A percentile compares a stretch with the other conserved stretches of the same genome.
These are phyloP conservation scores for Trametes punicea DNA, from an alignment of 768 basidiomycete species.

Conservation along the genomic window DNA sequence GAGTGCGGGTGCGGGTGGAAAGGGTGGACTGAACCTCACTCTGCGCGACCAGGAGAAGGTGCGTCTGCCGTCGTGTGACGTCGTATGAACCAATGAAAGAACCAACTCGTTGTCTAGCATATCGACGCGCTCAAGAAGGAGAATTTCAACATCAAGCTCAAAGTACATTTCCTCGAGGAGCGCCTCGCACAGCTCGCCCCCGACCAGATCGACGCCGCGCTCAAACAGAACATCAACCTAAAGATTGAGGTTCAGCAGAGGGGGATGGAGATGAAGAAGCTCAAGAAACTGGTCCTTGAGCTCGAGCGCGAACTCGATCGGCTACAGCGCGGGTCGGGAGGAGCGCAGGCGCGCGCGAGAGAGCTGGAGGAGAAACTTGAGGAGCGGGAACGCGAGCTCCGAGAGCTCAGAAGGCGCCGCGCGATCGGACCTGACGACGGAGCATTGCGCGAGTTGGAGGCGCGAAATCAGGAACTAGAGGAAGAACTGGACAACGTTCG, in stretches of 20 bases:
- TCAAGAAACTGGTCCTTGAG: slow-evolving; percentile 84
- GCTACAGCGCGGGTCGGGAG: slow-evolving; percentile 48
- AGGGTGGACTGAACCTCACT: slow-evolving; percentile 51
- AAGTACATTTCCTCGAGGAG: slow-evolving; percentile 94
- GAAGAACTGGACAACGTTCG: slow-evolving; percentile 70
- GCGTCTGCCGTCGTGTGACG: slow-evolving; percentile 17
- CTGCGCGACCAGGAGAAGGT: slow-evolving; percentile 97
- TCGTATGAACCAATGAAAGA: neutral
- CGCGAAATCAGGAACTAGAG: slow-evolving; percentile 65
- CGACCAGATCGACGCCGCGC: slow-evolving; percentile 87
- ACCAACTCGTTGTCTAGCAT: slow-evolving; percentile 51
- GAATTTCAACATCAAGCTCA: slow-evolving; percentile 94
- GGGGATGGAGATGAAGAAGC: slow-evolving; percentile 86
- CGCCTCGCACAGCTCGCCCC: slow-evolving; percentile 85
- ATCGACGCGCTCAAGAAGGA: slow-evolving; percentile 96
- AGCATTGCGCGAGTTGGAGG: slow-evolving; percentile 52
- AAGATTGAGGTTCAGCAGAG: slow-evolving; percentile 91
- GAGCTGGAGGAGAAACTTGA: slow-evolving; percentile 77
- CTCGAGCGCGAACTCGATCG: slow-evolving; percentile 78
- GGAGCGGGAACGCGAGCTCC: slow-evolving; percentile 66
- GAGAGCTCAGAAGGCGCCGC: slow-evolving; percentile 57
- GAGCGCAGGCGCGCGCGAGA: slow-evolving; percentile 51
- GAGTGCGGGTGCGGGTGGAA: slow-evolving; percentile 16
- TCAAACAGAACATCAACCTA: slow-evolving; percentile 90
- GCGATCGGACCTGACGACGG: slow-evolving; percentile 42